phyloP scores from a whole-genome alignment of 371 early-diverging fungal genomes.

The Parasitella parasitica region DNA sequence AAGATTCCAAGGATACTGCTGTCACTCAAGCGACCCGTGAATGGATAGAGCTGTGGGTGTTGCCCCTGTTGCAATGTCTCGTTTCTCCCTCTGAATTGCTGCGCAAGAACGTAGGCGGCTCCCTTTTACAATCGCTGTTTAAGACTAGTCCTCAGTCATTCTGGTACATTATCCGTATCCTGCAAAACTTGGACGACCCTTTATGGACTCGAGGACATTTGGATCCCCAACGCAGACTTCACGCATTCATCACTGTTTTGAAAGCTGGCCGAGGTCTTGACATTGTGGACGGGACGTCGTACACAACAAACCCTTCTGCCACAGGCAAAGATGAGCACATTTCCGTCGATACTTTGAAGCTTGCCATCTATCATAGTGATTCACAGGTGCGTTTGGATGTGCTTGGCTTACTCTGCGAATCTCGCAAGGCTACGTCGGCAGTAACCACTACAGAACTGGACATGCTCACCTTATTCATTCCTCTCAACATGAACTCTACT shows the following conservation, averaged over 20 bases:
- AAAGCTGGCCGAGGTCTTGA: slow-evolving; percentile 59
- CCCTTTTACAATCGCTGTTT: slow-evolving; percentile 41
- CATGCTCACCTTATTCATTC: slow-evolving; percentile 59
- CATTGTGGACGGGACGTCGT: slow-evolving; percentile 52
- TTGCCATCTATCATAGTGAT: slow-evolving; percentile 74
- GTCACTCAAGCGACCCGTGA: slow-evolving; percentile 17
- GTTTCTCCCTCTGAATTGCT: slow-evolving; percentile 42
- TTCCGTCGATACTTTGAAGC: slow-evolving; percentile 37
- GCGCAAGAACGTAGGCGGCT: slow-evolving; percentile 37
- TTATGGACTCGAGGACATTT: slow-evolving; percentile 6
- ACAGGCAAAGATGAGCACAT: slow-evolving; percentile 20
- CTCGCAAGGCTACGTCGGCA: slow-evolving; percentile 64
- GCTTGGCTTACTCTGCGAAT: slow-evolving; percentile 78
- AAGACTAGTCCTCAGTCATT: slow-evolving; percentile 37
- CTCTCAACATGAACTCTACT: slow-evolving; percentile 68
- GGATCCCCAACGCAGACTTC: slow-evolving; percentile 22
- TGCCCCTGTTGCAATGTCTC: slow-evolving; percentile 31
- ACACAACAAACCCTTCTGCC: slow-evolving; percentile 28
- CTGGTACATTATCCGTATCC: slow-evolving; percentile 38
- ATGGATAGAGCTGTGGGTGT: slow-evolving; percentile 45
- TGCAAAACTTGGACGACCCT: slow-evolving; percentile 26
- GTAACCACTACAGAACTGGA: slow-evolving; percentile 57
- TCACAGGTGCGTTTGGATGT: slow-evolving; percentile 78
- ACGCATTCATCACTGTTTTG: slow-evolving; percentile 48
- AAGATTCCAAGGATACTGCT: slow-evolving; percentile 5